Percentiles rank a stretch among this genome's conserved stretches.
Conservation (phyloP, 2,329 filamentous ascomycete genomes). For the Alternaria tenuissima region DNA sequence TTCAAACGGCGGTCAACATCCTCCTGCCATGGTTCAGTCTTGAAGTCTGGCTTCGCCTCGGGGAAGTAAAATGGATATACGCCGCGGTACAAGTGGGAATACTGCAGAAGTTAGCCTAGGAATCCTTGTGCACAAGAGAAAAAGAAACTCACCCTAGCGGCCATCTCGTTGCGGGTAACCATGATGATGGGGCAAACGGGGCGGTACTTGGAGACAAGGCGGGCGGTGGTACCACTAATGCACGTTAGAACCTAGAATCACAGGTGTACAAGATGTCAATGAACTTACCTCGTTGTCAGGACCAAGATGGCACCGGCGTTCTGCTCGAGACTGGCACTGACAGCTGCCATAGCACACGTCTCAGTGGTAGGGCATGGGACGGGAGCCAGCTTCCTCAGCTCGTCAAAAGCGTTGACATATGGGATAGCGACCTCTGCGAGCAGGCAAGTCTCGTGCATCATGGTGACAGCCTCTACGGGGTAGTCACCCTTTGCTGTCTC, state of each 20-base stretch:
- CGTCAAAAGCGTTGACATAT: slow-evolving; percentile 95
- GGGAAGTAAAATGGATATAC: slow-evolving; percentile 98
- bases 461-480: slow-evolving; percentile 86
- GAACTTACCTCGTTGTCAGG: slow-evolving; percentile 80
- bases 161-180: slow-evolving; percentile 87
- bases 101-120: slow-evolving; percentile 55
- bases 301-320: slow-evolving; percentile 97
- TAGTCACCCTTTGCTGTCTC: slow-evolving; percentile 99
- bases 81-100: slow-evolving; percentile 94
- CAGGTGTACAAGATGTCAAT: slow-evolving; percentile 1
- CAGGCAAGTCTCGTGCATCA: slow-evolving; percentile 99
- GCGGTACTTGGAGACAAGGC: slow-evolving; percentile 96
- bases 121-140: background rate
- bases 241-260: slow-evolving; percentile 31
- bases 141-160: slow-evolving; percentile 69
- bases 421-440: slow-evolving; percentile 97
- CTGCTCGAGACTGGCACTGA: slow-evolving; percentile 93
- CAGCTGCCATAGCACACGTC: slow-evolving; percentile 96
- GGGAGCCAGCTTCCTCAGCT: slow-evolving; percentile 83
- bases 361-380: slow-evolving; percentile 88
- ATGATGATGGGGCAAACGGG: slow-evolving; percentile 99
- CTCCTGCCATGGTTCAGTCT: slow-evolving; percentile 94
- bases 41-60: slow-evolving; percentile 94
- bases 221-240: slow-evolving; percentile 83
- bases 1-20: slow-evolving; percentile 97